phyloP scores from a whole-genome alignment of 2,329 filamentous ascomycete species.

The Colletotrichum cuscutae region DNA sequence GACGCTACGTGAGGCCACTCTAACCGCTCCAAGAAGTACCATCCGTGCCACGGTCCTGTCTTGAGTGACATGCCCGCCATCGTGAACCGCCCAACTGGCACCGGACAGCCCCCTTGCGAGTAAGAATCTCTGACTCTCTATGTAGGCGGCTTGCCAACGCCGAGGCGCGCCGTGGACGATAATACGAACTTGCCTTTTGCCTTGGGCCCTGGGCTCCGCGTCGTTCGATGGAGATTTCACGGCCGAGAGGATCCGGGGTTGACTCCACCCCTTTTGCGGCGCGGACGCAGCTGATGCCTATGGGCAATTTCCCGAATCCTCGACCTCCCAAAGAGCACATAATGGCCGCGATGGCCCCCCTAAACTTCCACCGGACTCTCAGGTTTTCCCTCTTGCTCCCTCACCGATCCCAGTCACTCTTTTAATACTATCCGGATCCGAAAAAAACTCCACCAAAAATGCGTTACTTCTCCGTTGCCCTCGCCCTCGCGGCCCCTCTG shows the following conservation, averaged over 20 bases:
- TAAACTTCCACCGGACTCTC: neutral
- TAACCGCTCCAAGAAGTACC: conserved; percentile 1
- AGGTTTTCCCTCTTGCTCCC: conserved; percentile 11
- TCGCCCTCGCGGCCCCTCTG: conserved; percentile 44
- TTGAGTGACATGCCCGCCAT: conserved; percentile 11
- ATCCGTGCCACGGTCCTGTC: conserved; percentile 2
- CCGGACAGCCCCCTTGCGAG: neutral
- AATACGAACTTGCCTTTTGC: conserved; percentile 2
- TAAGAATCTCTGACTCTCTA: neutral
- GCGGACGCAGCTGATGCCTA: conserved; percentile 7
- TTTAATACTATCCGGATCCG: conserved; percentile 26
- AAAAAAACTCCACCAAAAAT: conserved; percentile 35
- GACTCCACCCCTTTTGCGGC: conserved; percentile 23
- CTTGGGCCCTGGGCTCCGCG: neutral
- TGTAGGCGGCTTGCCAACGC: neutral
- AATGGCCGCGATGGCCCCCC: conserved; percentile 26
- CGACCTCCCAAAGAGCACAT: conserved; percentile 22
- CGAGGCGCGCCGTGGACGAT: neutral
- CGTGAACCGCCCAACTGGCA: neutral
- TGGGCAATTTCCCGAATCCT: conserved; percentile 16
- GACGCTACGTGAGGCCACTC: conserved; percentile 2
- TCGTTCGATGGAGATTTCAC: neutral
- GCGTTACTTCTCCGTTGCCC: conserved; percentile 40
- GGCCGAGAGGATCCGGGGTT: conserved; percentile 10
- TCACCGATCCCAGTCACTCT: conserved; percentile 34